Evolutionary conservation across 441 rosid genomes (phyloP), one percentile per base, ranked within the genome.

Genomic region (Bocquillonia castaneifolia): DNA sequence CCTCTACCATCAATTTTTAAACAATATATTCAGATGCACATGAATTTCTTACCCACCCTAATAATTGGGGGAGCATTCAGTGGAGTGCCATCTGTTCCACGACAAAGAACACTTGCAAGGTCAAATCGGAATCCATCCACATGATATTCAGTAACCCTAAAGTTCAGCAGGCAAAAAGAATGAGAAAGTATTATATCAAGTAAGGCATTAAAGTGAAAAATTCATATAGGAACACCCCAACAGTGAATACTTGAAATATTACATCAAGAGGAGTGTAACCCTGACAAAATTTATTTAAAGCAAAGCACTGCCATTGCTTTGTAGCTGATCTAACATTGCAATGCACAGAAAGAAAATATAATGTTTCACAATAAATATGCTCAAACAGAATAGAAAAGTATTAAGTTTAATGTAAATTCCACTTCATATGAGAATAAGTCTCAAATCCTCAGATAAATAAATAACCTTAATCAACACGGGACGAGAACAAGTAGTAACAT

Each of bases 71-170:
- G 97, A 74, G 90, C 88, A 80, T 47, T 73, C 66, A 93, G 91
- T 54, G 95, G 89, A 74, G 93, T 84, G 75, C 99, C 99, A 85
- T 89, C 95, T 39, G 83, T 82, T 77, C 88, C 95, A 76, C 97
- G 95, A 77, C 99, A 93, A 73, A 91, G 92, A 60, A 84, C 93
- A 78, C 97, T 91, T 37, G 95, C 90, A 51, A 93, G 96, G 84
- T 93, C 97, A 80, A 91, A 93, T 54, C 99, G 83, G 69, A 93
- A 93, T 71, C 99, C 99, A 79, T 93, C 99, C 72, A 93, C 86
- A 47, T 89, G 97, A 80, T 93, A 91, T 59, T 91, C 93, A 32
- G 73, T 78, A 61, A 85, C 92, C 97, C 96, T 93, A 77, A 52
- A 22, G 55, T 74, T 72, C 42, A 45, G 47, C 25, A 62, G 53